Evolutionary conservation across 2,329 filamentous ascomycete genomes (phyloP), one percentile per base, ranked within the genome.

Genomic region (Rachicladosporium sp.): DNA sequence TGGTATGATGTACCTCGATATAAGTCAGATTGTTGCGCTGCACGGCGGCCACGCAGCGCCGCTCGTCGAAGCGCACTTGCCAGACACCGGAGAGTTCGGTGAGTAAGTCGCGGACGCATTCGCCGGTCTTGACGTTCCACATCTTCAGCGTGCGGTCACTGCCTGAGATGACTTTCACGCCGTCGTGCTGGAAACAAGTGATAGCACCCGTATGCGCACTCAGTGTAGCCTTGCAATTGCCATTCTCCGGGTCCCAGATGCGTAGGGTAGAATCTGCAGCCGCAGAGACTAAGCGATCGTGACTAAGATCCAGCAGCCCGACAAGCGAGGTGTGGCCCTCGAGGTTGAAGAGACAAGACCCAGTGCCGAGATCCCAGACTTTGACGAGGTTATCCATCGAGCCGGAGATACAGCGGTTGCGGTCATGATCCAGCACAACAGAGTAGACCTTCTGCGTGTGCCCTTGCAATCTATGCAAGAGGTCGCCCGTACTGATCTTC

Each of bases 321-420:
- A 98, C 91, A 10, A 98, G 78, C 8, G 93, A 82, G 11, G 80
- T 82, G 57, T 98, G 91, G 0, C 91, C 91, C 60, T 96, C 89
- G 1, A 98, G 74, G 1, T 86, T 95, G 61, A 89, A 82, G 8
- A 96, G 67, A 50, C 87, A 84, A 1, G 80, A 68, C 1, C 91
- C 91, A 2, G 83, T 91, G 23, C 86, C 79, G 10, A 98, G 71
- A 44, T 89, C 91, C 91, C 91, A 98, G 9, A 98, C 89, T 63
- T 95, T 96, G 57, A 98, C 91, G 47, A 88, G 73, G 46, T 91
- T 94, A 60, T 98, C 91, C 91, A 98, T 98, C 5, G 88, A 94
- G 9, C 91, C 91, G 46, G 88, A 95, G 47, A 98, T 96, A 63
- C 91, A 98, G 31, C 89, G 82, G 55, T 93, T 93, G 43, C 91